Evolutionary conservation across 1,139 yeast genomes (phyloP).

Genomic region (Arxiozyma slooffiae): DNA sequence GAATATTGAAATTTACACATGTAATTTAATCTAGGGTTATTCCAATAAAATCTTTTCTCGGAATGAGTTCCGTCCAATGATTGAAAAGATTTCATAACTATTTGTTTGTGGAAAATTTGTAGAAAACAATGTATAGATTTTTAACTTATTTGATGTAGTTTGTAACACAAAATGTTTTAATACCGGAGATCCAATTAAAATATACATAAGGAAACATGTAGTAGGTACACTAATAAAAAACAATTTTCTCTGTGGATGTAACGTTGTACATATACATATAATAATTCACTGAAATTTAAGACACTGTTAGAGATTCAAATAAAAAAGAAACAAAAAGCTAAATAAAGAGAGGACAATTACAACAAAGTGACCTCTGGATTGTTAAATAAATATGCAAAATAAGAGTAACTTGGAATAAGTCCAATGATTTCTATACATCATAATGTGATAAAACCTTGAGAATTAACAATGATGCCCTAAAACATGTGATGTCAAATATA

Average conservation of each 20-base stretch:
- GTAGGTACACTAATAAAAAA: conserved; percentile 83
- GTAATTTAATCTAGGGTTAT: too few species aligned
- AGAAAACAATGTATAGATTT: too few species aligned
- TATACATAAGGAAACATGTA: conserved; percentile 73
- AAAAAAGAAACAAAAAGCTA: conserved; percentile 36
- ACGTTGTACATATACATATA: conserved; percentile 80
- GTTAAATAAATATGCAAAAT: conserved; percentile 36
- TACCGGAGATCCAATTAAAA: conserved; percentile 44
- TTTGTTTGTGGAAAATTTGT: too few species aligned
- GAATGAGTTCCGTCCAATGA: too few species aligned
- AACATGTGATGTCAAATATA: conserved; percentile 75
- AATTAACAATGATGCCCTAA: conserved; percentile 78
- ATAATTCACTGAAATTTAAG: conserved; percentile 62
- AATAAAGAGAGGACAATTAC: conserved; percentile 20
- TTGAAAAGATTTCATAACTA: too few species aligned
- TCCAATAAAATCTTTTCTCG: too few species aligned
- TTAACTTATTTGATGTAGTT: too few species aligned
- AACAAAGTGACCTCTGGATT: conserved; percentile 13
- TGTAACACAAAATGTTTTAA: conserved; percentile 31
- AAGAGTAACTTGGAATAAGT: conserved; percentile 64
- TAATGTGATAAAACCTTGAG: conserved; percentile 70
- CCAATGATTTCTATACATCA: conserved; percentile 53
- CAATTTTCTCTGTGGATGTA: conserved; percentile 65
- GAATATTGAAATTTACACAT: too few species aligned
- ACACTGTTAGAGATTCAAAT: conserved; percentile 80